Evolutionary conservation across 345 rosid genomes (phyloP).

Genomic region (Pistacia vera): DNA sequence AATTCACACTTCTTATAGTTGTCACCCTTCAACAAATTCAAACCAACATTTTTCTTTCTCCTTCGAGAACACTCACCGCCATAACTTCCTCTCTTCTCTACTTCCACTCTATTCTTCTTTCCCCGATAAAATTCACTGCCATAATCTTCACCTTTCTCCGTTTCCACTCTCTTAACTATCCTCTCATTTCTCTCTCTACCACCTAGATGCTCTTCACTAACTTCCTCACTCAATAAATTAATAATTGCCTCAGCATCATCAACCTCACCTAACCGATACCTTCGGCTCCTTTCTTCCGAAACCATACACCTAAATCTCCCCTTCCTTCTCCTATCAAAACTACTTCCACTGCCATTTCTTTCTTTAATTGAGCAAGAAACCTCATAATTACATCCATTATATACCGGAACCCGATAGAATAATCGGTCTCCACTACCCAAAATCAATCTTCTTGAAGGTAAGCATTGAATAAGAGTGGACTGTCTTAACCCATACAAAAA

Average conservation of each 20-base stretch:
- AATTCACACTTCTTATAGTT: slow-evolving; percentile 23
- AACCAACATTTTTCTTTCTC: slow-evolving; percentile 37
- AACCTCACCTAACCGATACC: slow-evolving; percentile 38
- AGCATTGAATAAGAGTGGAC: slow-evolving; percentile 64
- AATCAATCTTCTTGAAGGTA: slow-evolving; percentile 58
- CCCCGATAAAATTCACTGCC: slow-evolving; percentile 32
- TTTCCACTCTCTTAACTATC: slow-evolving; percentile 39
- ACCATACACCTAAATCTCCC: slow-evolving; percentile 37
- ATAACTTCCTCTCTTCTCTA: slow-evolving; percentile 29
- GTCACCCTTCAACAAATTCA: slow-evolving; percentile 32
- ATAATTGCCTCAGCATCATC: slow-evolving; percentile 72
- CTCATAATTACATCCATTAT: slow-evolving; percentile 42
- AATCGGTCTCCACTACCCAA: slow-evolving; percentile 36
- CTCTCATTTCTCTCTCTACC: slow-evolving; percentile 34
- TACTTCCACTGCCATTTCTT: slow-evolving; percentile 28
- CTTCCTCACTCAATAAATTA: slow-evolving; percentile 76
- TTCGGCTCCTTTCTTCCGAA: slow-evolving; percentile 32
- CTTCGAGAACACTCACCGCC: slow-evolving; percentile 23
- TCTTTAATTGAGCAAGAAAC: slow-evolving; percentile 38
- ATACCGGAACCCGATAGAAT: slow-evolving; percentile 34
- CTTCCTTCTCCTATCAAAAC: slow-evolving; percentile 41
- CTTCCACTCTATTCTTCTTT: slow-evolving; percentile 35
- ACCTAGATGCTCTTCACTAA: slow-evolving; percentile 41
- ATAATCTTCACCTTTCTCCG: slow-evolving; percentile 31
- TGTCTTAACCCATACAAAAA: slow-evolving; percentile 68